phyloP scores from a whole-genome alignment of 768 basidiomycete species.

The Naganishia friedmannii region DNA sequence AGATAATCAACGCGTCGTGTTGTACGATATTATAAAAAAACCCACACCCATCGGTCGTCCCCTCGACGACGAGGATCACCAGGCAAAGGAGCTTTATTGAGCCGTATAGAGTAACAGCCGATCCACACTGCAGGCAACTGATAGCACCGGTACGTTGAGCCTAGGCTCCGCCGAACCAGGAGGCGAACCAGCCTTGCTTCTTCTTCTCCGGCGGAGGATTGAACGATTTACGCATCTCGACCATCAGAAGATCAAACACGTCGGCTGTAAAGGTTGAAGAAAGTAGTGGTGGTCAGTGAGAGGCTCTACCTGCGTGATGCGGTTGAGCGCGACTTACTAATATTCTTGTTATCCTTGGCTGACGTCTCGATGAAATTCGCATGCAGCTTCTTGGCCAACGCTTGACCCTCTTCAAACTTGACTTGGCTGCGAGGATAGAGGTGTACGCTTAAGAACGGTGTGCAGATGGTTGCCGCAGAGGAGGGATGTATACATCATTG shows the following conservation, averaged over 20 bases:
- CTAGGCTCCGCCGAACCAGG: conserved; percentile 18
- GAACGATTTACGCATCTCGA: conserved; percentile 50
- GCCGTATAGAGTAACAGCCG: neutral
- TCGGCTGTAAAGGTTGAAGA: conserved; percentile 36
- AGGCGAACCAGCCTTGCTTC: conserved; percentile 26
- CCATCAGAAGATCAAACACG: conserved; percentile 49
- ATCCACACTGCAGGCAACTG: neutral
- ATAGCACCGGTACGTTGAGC: neutral
- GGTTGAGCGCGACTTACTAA: conserved; percentile 63
- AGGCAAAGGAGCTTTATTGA: neutral
- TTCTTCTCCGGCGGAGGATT: conserved; percentile 52
- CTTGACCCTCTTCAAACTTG: conserved; percentile 67
- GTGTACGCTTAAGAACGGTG: conserved; percentile 11
- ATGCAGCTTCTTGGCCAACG: conserved; percentile 67
- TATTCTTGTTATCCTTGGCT: conserved; percentile 79
- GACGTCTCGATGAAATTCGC: conserved; percentile 85
- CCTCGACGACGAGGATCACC: neutral
- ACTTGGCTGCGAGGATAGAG: conserved; percentile 61
- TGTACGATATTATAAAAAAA: neutral
- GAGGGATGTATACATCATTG: neutral
- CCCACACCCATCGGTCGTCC: neutral
- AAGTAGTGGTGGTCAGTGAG: neutral
- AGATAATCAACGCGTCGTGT: neutral
- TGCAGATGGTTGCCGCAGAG: neutral
- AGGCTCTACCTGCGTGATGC: too few species aligned